A percentile compares a stretch with the other conserved stretches of the same genome.
These are phyloP conservation scores for Metschnikowia koreensis DNA, from an alignment of 805 yeast species.

Conservation along the genomic window DNA sequence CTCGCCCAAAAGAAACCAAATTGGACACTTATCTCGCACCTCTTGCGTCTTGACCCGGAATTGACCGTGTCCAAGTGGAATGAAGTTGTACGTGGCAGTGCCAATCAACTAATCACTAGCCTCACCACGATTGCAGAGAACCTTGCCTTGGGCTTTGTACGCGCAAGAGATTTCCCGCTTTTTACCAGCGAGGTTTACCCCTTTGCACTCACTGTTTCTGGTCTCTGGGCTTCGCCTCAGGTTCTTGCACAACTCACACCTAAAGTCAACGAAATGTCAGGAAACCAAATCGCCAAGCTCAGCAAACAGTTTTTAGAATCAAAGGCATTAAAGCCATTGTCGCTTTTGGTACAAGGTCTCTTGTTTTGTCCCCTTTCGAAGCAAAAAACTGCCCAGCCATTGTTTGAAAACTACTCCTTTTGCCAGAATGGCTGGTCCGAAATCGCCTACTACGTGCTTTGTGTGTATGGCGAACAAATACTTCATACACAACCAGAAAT, in stretches of 20 bases:
- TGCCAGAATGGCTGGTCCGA: slow-evolving; percentile 40
- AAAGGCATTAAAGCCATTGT: slow-evolving; percentile 6
- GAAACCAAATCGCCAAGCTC: slow-evolving; percentile 38
- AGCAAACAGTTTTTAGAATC: slow-evolving; percentile 5
- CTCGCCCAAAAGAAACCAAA: slow-evolving; percentile 24
- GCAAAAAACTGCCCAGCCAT: slow-evolving; percentile 9
- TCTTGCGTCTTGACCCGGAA: slow-evolving; percentile 56
- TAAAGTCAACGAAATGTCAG: slow-evolving; percentile 45
- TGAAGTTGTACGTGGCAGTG: slow-evolving; percentile 24
- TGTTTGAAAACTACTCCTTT: slow-evolving; percentile 7
- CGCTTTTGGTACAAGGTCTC: slow-evolving; percentile 38
- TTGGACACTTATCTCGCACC: slow-evolving; percentile 47
- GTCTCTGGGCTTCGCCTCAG: slow-evolving; percentile 24
- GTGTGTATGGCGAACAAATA: slow-evolving; percentile 39
- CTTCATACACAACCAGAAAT: slow-evolving; percentile 5
- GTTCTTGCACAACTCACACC: slow-evolving; percentile 40
- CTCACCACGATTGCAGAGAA: slow-evolving; percentile 23
- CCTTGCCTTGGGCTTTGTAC: slow-evolving; percentile 47
- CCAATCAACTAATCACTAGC: not conserved
- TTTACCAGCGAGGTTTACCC: slow-evolving; percentile 50
- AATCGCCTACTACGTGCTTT: slow-evolving; percentile 45
- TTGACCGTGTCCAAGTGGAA: slow-evolving; percentile 49
- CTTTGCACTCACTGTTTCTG: slow-evolving; percentile 18
- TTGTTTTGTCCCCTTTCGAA: slow-evolving; percentile 26
- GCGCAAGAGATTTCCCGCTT: slow-evolving; percentile 54